Conservation (phyloP, 2,329 filamentous ascomycete species). For the Cordyceps fumosorosea region DNA sequence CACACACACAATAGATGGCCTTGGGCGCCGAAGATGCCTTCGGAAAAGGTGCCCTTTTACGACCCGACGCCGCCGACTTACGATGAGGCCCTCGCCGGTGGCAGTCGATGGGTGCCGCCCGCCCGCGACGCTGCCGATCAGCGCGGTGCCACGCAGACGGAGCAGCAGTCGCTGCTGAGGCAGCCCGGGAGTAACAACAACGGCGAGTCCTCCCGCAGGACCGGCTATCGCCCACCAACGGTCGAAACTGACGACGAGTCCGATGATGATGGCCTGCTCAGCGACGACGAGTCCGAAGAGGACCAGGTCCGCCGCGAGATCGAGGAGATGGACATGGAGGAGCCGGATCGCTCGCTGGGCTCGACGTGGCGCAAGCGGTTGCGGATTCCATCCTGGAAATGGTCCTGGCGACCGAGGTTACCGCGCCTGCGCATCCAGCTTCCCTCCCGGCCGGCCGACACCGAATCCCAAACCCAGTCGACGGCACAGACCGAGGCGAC, state of each 20-base stretch:
- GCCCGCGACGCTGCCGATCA: constrained; percentile 37
- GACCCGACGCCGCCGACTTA: constrained; percentile 38
- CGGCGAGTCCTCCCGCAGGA: constrained; percentile 36
- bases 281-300: constrained; percentile 48
- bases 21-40: constrained; percentile 24
- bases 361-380: constrained; percentile 51
- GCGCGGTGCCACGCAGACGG: constrained; percentile 62
- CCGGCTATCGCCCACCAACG: constrained; percentile 70
- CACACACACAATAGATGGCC: background rate
- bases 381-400: constrained; percentile 49
- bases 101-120: constrained; percentile 27
- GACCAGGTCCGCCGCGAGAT: constrained; percentile 72
- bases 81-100: constrained; percentile 34
- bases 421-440: constrained; percentile 46
- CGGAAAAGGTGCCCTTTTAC: constrained; percentile 36
- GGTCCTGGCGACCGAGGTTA: constrained; percentile 47
- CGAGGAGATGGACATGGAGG: constrained; percentile 82
- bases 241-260: constrained; percentile 68
- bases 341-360: constrained; percentile 44
- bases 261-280: constrained; percentile 39
- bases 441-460: constrained; percentile 29
- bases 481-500: background rate
- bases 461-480: background rate
- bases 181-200: constrained; percentile 33
- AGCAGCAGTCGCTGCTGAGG: constrained; percentile 69